Evolutionary conservation across 2,329 filamentous ascomycete genomes (phyloP), one percentile per base, ranked within the genome.

Genomic region (Uncinocarpus reesii): DNA sequence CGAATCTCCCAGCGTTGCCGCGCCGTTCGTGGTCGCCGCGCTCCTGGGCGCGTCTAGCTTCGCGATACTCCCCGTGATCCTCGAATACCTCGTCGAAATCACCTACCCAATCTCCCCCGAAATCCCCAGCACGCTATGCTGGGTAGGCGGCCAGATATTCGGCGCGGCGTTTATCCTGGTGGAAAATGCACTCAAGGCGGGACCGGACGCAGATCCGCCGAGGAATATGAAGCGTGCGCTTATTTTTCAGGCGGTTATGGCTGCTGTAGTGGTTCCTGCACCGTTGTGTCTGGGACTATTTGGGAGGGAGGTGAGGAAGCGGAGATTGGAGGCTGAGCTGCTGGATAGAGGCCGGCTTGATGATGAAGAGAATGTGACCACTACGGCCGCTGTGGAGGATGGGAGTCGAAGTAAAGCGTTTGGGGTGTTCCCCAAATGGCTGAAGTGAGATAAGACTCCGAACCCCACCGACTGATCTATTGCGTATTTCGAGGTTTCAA

Each of bases 1-100:
- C 1, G 81, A 83, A 0, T 65, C 64, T 2, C 60, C 57, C 4
- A 65, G 62, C 21, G 67, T 68, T 37, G 58, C 60, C 7, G 62
- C 85, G 0, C 81, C 86, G 0, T 95, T 87, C 60, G 73, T 84
- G 46, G 76, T 94, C 13, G 78, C 86, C 55, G 79, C 82, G 2
- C 53, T 93, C 13, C 72, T 95, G 2, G 92, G 92, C 37, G 88
- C 87, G 1, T 71, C 86, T 0, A 81, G 77, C 7, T 96, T 96
- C 67, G 76, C 76, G 16, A 70, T 96, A 2, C 75, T 96, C 0
- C 92, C 92, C 2, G 77, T 95, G 31, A 84, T 81, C 4, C 76
- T 96, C 42, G 92, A 98, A 66, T 88, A 84, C 57, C 71, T 95
- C 13, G 85, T 86, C 44, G 87, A 96, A 64, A 77, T 95, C 51